Evolutionary conservation across 305 asterid species (phyloP), one percentile per base, ranked within the genome.

Genomic region (Fraxinus baroniana): DNA sequence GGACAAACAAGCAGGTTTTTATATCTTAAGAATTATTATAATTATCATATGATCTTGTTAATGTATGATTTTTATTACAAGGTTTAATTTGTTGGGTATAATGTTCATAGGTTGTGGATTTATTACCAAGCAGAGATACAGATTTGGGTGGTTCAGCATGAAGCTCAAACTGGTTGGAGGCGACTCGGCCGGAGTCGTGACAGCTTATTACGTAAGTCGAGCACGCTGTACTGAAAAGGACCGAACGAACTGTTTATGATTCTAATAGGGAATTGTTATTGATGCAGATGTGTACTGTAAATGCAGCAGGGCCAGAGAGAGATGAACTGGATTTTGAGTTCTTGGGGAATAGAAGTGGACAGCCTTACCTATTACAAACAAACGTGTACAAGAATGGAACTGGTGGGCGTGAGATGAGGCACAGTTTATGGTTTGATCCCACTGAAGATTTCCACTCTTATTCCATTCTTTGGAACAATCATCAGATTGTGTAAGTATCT

Each of bases 141-240:
- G 99, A 87, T 95, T 93, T 89, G 99, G 99, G 46, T 95, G 98
- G 98, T 95, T 95, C 36, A 94, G 97, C 89, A 95, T 95, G 98
- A 95, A 90, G 78, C 90, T 95, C 12, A 92, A 90, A 72, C 88
- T 95, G 44, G 98, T 90, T 5, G 97, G 93, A n/a, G 98, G 97
- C 17, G 97, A 95, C 87, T 93, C 99, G 33, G 99, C 99, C 41
- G 99, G 99, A 75, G 97, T 95, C 10, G 98, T 94, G 5, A 95
- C 96, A 13, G 97, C 99, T 73, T 95, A 90, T 85, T 95, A 93
- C 62, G 99, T 95, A 85, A 91, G 94, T 79, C 72, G 4, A 22
- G 17, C 66, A 76, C 15, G 33, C 26, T 13, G 57, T 44, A 68
- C 8, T 41, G 13, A 4, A 15, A 4, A 18, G 18, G 6, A 80